phyloP scores from a whole-genome alignment of 768 basidiomycete genomes.

The Agaricus subrufescens region DNA sequence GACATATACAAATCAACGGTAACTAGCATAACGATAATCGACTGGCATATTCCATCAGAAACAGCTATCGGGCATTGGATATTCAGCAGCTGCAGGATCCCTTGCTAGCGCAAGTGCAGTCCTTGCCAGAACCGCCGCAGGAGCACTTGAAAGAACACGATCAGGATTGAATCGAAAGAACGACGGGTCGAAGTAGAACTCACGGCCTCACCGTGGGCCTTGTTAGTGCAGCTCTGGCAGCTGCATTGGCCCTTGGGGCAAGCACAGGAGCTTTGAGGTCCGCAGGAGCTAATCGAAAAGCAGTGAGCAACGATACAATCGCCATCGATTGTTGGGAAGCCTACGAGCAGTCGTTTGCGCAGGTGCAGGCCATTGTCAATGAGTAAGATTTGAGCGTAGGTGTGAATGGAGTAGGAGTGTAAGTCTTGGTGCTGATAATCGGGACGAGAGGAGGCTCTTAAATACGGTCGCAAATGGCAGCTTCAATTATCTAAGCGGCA shows the following conservation, averaged over 20 bases:
- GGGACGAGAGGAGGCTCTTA: too few relatives aligned
- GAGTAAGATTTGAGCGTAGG: too few relatives aligned
- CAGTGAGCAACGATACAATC: not conserved
- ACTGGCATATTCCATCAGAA: too few relatives aligned
- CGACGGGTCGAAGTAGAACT: not conserved
- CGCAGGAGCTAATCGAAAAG: not conserved
- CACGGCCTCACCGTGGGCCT: slow-evolving; percentile 1
- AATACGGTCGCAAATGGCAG: too few relatives aligned
- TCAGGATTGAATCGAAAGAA: not conserved
- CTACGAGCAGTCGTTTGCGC: too few relatives aligned
- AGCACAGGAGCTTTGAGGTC: not conserved
- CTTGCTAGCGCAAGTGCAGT: not conserved
- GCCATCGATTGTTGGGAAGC: too few relatives aligned
- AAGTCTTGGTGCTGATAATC: too few relatives aligned
- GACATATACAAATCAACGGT: not conserved
- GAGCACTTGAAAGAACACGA: not conserved
- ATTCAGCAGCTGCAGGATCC: too few relatives aligned
- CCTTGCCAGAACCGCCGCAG: not conserved
- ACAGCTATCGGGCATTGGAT: too few relatives aligned
- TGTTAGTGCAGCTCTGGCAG: slow-evolving; percentile 2
- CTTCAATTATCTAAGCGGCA: too few relatives aligned
- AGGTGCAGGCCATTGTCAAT: too few relatives aligned
- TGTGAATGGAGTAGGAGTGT: too few relatives aligned
- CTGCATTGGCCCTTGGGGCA: slow-evolving; percentile 4
- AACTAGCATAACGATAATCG: not conserved